Conservation (phyloP, 371 early-diverging fungal species). For the Polyrhizophydium stewartii region DNA sequence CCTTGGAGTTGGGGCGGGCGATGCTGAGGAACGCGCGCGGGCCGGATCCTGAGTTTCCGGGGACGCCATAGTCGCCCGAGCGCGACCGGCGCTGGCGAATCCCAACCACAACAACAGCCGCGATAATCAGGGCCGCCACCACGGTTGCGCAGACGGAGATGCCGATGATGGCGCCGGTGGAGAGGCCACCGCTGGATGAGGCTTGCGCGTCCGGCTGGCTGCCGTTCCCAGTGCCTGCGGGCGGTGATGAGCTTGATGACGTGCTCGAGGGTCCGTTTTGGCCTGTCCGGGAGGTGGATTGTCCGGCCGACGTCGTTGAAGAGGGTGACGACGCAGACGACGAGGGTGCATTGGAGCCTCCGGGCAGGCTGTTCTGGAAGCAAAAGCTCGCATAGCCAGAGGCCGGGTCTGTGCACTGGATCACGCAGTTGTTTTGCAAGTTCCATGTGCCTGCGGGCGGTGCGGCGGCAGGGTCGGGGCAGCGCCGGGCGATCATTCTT, state of each 20-base stretch:
- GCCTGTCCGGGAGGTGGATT: too few relatives aligned
- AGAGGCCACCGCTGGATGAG: too few relatives aligned
- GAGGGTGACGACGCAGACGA: too few relatives aligned
- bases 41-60: too few relatives aligned
- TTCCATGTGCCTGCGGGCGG: constrained; percentile 3
- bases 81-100: not conserved
- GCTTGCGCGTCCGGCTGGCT: too few relatives aligned
- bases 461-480: too few relatives aligned
- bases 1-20: not conserved
- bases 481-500: too few relatives aligned
- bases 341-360: not conserved
- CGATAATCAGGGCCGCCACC: not conserved
- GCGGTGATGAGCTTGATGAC: too few relatives aligned
- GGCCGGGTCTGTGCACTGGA: not conserved
- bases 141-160: not conserved
- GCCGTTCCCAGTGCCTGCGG: too few relatives aligned
- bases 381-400: constrained; percentile 2
- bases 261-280: not conserved
- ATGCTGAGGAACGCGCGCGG: not conserved
- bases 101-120: not conserved
- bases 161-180: not conserved
- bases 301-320: not conserved
- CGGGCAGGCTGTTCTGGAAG: constrained; percentile 1
- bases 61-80: too few relatives aligned
- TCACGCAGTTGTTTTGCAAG: not conserved